Evolutionary conservation across 108 stramenopile genomes (phyloP).

Genomic region (Nitzschia sp.): DNA sequence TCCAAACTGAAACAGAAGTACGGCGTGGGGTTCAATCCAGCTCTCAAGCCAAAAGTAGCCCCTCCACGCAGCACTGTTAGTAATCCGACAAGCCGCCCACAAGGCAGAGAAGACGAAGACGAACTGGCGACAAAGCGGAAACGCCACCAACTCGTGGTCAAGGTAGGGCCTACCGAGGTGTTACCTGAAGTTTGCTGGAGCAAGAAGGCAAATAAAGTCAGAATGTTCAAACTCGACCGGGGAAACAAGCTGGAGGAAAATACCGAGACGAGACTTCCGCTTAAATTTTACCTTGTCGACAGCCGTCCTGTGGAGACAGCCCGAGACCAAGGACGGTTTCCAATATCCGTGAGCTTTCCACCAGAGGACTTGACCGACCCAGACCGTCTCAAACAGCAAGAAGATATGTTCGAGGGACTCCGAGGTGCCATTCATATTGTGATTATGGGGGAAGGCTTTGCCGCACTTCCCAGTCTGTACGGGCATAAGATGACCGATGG

Average conservation of each 20-base stretch:
- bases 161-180: slow-evolving; percentile 67
- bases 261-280: slow-evolving; percentile 19
- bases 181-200: slow-evolving; percentile 69
- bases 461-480: slow-evolving; percentile 74
- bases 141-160: slow-evolving; percentile 50
- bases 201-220: slow-evolving; percentile 37
- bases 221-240: slow-evolving; percentile 16
- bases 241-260: slow-evolving; percentile 16
- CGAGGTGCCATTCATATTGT: slow-evolving; percentile 80
- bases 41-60: slow-evolving; percentile 47
- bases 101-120: slow-evolving; percentile 5
- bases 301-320: slow-evolving; percentile 64
- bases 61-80: slow-evolving; percentile 25
- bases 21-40: slow-evolving; percentile 79
- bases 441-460: slow-evolving; percentile 78
- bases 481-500: slow-evolving; percentile 55
- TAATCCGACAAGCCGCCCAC: not conserved
- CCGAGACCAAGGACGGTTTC: slow-evolving; percentile 74
- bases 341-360: slow-evolving; percentile 64
- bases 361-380: slow-evolving; percentile 70
- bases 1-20: slow-evolving; percentile 78
- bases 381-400: slow-evolving; percentile 54
- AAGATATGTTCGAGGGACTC: slow-evolving; percentile 79
- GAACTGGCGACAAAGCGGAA: not conserved
- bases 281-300: slow-evolving; percentile 82